These are phyloP conservation scores for Mycena maculata DNA, from an alignment of 768 basidiomycete species.

Conservation along the genomic window DNA sequence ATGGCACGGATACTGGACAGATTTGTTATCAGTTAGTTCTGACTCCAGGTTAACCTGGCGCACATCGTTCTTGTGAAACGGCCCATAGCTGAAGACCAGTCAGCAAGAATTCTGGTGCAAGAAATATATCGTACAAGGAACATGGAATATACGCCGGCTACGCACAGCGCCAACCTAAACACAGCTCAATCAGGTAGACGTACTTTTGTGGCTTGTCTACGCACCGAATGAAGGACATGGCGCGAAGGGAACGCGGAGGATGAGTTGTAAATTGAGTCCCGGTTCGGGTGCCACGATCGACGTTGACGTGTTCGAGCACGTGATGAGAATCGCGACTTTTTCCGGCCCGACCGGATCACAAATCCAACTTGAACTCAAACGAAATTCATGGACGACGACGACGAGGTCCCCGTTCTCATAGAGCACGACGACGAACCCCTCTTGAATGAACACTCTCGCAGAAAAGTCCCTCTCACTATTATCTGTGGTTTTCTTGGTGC, in stretches of 20 bases:
- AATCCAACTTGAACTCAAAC: too few relatives aligned
- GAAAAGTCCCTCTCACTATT: constrained; percentile 85
- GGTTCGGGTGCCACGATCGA: constrained; percentile 25
- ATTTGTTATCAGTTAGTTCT: constrained; percentile 8
- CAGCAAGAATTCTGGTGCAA: not conserved
- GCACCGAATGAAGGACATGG: constrained; percentile 40
- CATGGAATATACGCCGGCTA: constrained; percentile 91
- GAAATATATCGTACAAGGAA: constrained; percentile 73
- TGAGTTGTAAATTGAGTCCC: not conserved
- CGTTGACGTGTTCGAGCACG: constrained; percentile 9
- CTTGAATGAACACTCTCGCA: not conserved
- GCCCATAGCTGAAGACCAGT: constrained; percentile 77
- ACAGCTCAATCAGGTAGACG: constrained; percentile 14
- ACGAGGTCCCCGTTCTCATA: constrained; percentile 65
- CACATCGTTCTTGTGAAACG: constrained; percentile 93
- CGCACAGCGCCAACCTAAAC: constrained; percentile 76
- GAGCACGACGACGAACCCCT: constrained; percentile 33
- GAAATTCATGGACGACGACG: constrained; percentile 57
- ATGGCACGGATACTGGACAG: constrained; percentile 82
- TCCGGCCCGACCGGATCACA: not conserved
- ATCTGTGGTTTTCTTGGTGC: constrained; percentile 96
- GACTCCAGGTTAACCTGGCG: constrained; percentile 37
- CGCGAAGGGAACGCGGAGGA: constrained; percentile 9
- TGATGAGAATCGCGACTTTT: not conserved
- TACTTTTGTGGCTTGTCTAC: not conserved